Evolutionary conservation across 2,329 filamentous ascomycete genomes (phyloP), one percentile per base, ranked within the genome.

Genomic region (Alternaria solani): DNA sequence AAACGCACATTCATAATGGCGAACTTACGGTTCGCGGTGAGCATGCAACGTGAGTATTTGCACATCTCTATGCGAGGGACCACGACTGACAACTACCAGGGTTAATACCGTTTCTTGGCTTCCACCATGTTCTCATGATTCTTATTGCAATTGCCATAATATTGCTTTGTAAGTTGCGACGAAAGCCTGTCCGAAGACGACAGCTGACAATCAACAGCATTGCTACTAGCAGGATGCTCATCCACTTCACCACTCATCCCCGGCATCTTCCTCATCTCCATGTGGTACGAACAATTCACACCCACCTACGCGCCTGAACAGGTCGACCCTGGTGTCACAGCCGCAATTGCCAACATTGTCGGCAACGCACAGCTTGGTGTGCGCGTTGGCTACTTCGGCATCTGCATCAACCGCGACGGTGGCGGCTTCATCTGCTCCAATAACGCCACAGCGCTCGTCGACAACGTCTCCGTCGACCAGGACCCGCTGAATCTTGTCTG

Each of bases 401-500:
- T 99, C 79, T 99, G 95, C 81, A 89, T 98, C 78, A 95, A 93
- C 80, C 89, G 92, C 1, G 93, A 97, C 76, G 91, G 91, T 61
- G 94, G 94, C 67, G 89, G 90, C 23, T 99, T 93, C 87, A 87
- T 98, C 60, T 99, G 95, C 86, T 95, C 92, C 79, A 96, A 97
- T 85, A 99, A 99, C 80, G 95, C 95, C 20, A 97, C 94, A 3
- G 89, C 93, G 3, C 86, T 99, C 48, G 94, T 95, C 38, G 91
- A 95, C 78, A 90, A 97, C 80, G 87, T 98, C 43, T 90, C 87
- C 20, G 88, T 96, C 42, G 93, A 97, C 75, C 92, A 97, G 80
- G 95, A 99, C 81, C 95, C 95, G 39, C 84, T 99, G 75, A 99
- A 99, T 79, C 83, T 99, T 73, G 94, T 99, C 72, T 99, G 94